Conservation (phyloP, 1,284 basidiomycete species). For the Neotropicomus parvogracilis region DNA sequence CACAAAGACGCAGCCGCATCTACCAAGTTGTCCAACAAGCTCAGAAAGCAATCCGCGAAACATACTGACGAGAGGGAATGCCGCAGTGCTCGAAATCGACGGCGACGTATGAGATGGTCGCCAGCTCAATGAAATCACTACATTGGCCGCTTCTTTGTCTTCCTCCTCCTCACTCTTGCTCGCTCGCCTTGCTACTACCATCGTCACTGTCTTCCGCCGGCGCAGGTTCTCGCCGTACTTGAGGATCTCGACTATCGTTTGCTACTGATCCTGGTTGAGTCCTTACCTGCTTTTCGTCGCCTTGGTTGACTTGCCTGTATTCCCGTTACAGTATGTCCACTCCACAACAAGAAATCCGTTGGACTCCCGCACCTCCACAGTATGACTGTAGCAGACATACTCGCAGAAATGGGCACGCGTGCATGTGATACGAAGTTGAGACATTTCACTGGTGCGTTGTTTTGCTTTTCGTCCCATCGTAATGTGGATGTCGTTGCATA, state of each 20-base stretch:
- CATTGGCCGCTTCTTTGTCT: constrained; percentile 54
- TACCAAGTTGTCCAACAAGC: no score
- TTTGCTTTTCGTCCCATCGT: constrained; percentile 5
- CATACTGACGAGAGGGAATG: no score
- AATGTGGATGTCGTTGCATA: constrained; percentile 6
- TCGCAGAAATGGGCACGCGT: constrained; percentile 69
- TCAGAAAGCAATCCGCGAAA: no score
- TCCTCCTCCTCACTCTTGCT: constrained; percentile 44
- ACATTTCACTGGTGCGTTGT: constrained; percentile 80
- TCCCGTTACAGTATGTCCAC: constrained; percentile 55
- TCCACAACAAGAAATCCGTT: constrained; percentile 46
- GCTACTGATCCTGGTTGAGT: constrained; percentile 60
- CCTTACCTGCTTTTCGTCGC: constrained; percentile 64
- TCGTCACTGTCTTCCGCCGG: constrained; percentile 54
- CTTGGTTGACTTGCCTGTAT: constrained; percentile 79
- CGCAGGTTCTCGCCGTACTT: constrained; percentile 68
- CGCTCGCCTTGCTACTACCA: constrained; percentile 45
- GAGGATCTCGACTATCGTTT: constrained; percentile 77
- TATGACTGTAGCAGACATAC: constrained; percentile 71
- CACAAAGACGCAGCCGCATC: no score
- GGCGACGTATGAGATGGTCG: no score
- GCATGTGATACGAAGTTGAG: constrained; percentile 84
- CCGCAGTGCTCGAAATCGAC: no score
- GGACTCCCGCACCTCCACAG: constrained; percentile 74
- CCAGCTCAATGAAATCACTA: constrained; percentile 73